These are phyloP conservation scores for Millerozyma acaciae DNA, from an alignment of 805 yeast genomes.

Conservation along the genomic window DNA sequence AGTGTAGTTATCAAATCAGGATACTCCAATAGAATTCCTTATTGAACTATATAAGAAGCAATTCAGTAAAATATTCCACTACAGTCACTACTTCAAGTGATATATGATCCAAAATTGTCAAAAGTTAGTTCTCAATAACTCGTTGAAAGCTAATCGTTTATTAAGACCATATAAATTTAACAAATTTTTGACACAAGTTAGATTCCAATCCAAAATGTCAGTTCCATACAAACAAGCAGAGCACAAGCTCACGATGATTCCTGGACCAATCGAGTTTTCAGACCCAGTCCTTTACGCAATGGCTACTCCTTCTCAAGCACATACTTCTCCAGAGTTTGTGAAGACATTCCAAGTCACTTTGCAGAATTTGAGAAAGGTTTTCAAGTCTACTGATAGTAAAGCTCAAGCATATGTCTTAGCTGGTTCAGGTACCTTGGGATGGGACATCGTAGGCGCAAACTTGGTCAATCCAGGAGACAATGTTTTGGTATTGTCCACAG, in stretches of 20 bases:
- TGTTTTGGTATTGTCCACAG: slow-evolving; percentile 82
- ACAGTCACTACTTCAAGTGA: too few species aligned
- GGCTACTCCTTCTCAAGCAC: slow-evolving; percentile 83
- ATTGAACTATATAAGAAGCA: too few species aligned
- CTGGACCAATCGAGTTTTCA: slow-evolving; percentile 85
- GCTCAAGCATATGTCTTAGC: slow-evolving; percentile 80
- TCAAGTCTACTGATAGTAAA: slow-evolving; percentile 57
- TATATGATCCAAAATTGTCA: too few species aligned
- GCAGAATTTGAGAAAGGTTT: slow-evolving; percentile 64
- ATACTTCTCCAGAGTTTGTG: slow-evolving; percentile 82
- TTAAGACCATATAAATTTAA: too few species aligned
- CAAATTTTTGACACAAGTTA: background rate
- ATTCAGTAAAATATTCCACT: too few species aligned
- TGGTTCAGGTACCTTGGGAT: slow-evolving; percentile 93
- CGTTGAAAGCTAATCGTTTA: too few species aligned
- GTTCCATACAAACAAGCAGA: slow-evolving; percentile 38
- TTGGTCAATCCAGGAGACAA: slow-evolving; percentile 60
- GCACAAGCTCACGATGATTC: slow-evolving; percentile 57
- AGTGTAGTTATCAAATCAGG: too few species aligned
- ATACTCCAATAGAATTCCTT: too few species aligned
- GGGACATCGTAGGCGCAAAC: slow-evolving; percentile 87
- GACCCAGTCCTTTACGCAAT: slow-evolving; percentile 75
- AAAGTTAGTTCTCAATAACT: too few species aligned
- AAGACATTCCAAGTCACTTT: slow-evolving; percentile 67
- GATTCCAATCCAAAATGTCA: slow-evolving; percentile 21